Evolutionary conservation across 2,329 filamentous ascomycete genomes (phyloP).

Genomic region (Talaromyces sp.): DNA sequence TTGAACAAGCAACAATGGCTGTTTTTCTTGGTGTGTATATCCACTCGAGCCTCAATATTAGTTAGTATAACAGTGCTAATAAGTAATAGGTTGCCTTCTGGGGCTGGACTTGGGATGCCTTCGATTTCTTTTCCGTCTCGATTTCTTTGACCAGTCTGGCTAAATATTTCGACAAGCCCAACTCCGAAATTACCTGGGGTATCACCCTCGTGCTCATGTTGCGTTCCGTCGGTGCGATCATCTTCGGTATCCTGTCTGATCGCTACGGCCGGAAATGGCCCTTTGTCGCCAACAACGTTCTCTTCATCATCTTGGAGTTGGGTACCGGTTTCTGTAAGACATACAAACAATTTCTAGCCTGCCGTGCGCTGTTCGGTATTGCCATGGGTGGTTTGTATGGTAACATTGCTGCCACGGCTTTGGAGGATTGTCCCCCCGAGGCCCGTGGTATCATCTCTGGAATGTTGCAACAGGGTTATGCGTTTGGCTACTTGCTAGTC

Average conservation of each 20-base stretch:
- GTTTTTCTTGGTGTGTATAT: conserved; percentile 47
- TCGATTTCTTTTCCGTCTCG: conserved; percentile 63
- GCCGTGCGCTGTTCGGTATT: conserved; percentile 60
- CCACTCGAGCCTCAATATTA: no score
- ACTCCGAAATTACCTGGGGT: conserved; percentile 59
- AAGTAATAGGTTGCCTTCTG: conserved; percentile 38
- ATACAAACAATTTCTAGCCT: conserved; percentile 57
- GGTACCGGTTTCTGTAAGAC: conserved; percentile 59
- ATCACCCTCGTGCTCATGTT: conserved; percentile 59
- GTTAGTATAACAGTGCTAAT: not conserved
- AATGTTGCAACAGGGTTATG: conserved; percentile 62
- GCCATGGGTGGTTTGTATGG: conserved; percentile 64
- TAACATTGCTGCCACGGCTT: conserved; percentile 59
- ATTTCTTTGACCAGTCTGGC: conserved; percentile 55
- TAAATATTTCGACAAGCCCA: conserved; percentile 51
- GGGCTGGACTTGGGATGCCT: conserved; percentile 56
- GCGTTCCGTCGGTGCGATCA: conserved; percentile 56
- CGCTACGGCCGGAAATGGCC: conserved; percentile 50
- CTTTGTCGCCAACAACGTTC: conserved; percentile 58
- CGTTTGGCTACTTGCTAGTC: conserved; percentile 62
- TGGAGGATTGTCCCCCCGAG: conserved; percentile 59
- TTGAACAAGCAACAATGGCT: conserved; percentile 57
- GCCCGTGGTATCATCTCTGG: conserved; percentile 60
- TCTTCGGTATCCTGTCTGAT: conserved; percentile 51
- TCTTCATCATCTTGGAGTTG: conserved; percentile 61